These are phyloP conservation scores for Dothiorella sarmentorum DNA, from an alignment of 2,329 filamentous ascomycete genomes.

Conservation along the genomic window DNA sequence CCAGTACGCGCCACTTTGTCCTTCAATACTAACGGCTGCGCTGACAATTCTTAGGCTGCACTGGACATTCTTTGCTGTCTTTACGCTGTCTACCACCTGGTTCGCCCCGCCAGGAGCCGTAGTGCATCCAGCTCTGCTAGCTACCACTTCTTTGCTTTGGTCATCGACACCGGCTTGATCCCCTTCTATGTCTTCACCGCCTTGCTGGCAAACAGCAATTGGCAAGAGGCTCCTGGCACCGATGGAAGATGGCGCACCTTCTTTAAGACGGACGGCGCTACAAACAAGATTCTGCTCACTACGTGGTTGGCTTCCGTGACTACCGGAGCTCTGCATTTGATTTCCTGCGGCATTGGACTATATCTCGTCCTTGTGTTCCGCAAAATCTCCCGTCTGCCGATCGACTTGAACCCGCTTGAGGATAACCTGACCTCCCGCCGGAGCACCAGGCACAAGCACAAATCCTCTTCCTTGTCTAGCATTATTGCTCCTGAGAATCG, in stretches of 20 bases:
- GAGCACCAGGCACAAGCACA: slow-evolving; percentile 67
- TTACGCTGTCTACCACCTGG: slow-evolving; percentile 80
- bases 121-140: slow-evolving; percentile 78
- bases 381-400: slow-evolving; percentile 76
- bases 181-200: slow-evolving; percentile 62
- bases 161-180: slow-evolving; percentile 66
- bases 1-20: slow-evolving; percentile 55
- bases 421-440: slow-evolving; percentile 72
- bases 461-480: slow-evolving; percentile 53
- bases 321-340: slow-evolving; percentile 64
- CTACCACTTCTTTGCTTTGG: slow-evolving; percentile 79
- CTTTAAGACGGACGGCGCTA: slow-evolving; percentile 54
- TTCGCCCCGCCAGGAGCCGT: slow-evolving; percentile 64
- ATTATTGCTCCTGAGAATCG: slow-evolving; percentile 48
- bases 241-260: slow-evolving; percentile 65
- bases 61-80: slow-evolving; percentile 66
- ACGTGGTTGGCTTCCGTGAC: slow-evolving; percentile 66
- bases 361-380: slow-evolving; percentile 78
- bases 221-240: slow-evolving; percentile 43
- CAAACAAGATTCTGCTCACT: slow-evolving; percentile 60
- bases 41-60: slow-evolving; percentile 57
- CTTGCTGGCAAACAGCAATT: slow-evolving; percentile 53
- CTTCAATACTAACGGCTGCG: too few relatives aligned
- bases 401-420: slow-evolving; percentile 94
- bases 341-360: slow-evolving; percentile 67